Percentiles rank a stretch among this genome's conserved stretches.
These are phyloP conservation scores for Chlorella sp. DNA, from an alignment of 139 green algal genomes.

Conservation along the genomic window DNA sequence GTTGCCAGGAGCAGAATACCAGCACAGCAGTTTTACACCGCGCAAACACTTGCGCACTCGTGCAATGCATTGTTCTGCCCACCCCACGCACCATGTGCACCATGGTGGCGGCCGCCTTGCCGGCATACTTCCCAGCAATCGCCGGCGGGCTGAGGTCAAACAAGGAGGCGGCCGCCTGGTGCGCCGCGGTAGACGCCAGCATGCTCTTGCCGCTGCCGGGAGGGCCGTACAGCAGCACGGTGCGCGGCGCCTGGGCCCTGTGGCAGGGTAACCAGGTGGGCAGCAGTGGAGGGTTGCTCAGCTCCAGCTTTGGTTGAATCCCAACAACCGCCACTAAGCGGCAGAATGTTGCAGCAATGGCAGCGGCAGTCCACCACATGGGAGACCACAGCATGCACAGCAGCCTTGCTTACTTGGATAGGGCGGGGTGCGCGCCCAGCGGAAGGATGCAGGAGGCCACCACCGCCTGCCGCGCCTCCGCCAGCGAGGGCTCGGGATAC, in stretches of 20 bases:
- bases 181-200: slow-evolving; percentile 71
- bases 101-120: slow-evolving; percentile 87
- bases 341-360: too few species aligned
- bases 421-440: slow-evolving; percentile 56
- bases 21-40: too few species aligned
- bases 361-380: too few species aligned
- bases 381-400: not conserved
- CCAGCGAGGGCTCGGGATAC: slow-evolving; percentile 73
- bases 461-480: slow-evolving; percentile 80
- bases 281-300: too few species aligned
- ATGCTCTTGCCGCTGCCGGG: slow-evolving; percentile 87
- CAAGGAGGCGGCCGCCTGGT: slow-evolving; percentile 77
- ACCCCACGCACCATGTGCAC: slow-evolving; percentile 81
- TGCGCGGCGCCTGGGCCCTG: slow-evolving; percentile 44
- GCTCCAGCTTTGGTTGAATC: too few species aligned
- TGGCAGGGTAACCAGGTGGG: not conserved
- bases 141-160: slow-evolving; percentile 88
- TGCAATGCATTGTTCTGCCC: too few species aligned
- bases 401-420: not conserved
- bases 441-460: slow-evolving; percentile 86
- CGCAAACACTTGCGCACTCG: too few species aligned
- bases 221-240: slow-evolving; percentile 87
- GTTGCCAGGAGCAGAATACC: too few species aligned
- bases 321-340: too few species aligned
- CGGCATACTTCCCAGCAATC: slow-evolving; percentile 86